A percentile compares a stretch with the other conserved stretches of the same genome.
Evolutionary conservation across 2,329 filamentous ascomycete species (phyloP).

Genomic region (Colletotrichum limetticola): DNA sequence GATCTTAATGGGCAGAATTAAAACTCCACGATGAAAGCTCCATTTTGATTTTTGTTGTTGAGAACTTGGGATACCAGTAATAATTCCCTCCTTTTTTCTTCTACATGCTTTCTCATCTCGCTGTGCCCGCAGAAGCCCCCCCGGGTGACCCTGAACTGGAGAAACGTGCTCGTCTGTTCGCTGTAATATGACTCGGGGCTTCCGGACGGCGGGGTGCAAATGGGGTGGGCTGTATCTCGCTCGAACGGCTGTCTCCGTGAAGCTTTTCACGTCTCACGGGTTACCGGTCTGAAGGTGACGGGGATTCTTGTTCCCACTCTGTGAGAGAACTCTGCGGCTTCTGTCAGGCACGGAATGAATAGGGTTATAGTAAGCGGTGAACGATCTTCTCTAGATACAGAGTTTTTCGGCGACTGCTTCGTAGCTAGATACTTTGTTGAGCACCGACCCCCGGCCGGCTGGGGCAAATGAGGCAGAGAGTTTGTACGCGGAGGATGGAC

Average conservation of each 20-base stretch:
- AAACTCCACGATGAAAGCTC: neutral
- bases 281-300: neutral
- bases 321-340: neutral
- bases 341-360: neutral
- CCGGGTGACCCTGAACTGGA: neutral
- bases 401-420: no score
- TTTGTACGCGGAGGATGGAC: neutral
- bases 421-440: neutral
- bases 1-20: neutral
- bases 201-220: neutral
- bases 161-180: neutral
- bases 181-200: constrained; percentile 4
- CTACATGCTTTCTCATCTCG: neutral
- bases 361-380: neutral
- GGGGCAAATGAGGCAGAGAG: neutral
- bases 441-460: no score
- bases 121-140: neutral
- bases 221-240: no score
- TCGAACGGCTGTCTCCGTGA: neutral
- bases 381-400: neutral
- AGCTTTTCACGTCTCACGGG: neutral
- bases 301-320: neutral
- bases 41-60: neutral
- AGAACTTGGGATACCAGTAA: neutral
- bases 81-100: neutral